Conservation (phyloP, 495 filamentous ascomycete species). For the Lichenothelia convexa region DNA sequence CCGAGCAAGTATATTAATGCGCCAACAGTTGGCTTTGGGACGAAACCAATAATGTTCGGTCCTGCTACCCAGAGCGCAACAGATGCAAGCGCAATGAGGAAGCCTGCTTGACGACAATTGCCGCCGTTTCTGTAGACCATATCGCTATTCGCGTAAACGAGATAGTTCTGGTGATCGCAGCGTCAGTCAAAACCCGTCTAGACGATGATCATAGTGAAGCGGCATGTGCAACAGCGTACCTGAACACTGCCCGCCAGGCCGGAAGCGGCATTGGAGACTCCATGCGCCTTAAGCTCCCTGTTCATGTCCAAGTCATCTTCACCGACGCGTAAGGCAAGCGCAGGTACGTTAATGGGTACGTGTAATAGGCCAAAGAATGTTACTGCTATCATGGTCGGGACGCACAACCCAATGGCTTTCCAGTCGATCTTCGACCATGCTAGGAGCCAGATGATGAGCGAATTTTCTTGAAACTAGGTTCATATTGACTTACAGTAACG, state of each 20-base stretch:
- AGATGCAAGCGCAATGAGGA: slow-evolving; percentile 70
- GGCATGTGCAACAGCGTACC: slow-evolving; percentile 17
- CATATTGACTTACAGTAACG: no score
- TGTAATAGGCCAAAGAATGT: slow-evolving; percentile 96
- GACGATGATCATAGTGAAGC: no score
- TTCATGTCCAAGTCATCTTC: slow-evolving; percentile 85
- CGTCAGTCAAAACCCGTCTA: background rate
- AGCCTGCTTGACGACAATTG: slow-evolving; percentile 63
- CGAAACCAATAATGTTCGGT: slow-evolving; percentile 74
- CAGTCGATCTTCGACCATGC: no score
- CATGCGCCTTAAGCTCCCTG: slow-evolving; percentile 81
- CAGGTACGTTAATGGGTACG: slow-evolving; percentile 94
- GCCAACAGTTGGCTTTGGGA: slow-evolving; percentile 92
- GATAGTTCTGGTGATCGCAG: slow-evolving; percentile 46
- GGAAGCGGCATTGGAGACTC: slow-evolving; percentile 79
- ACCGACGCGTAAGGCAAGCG: slow-evolving; percentile 68
- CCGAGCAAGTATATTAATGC: slow-evolving; percentile 85
- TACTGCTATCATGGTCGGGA: slow-evolving; percentile 91
- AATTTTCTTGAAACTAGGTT: no score
- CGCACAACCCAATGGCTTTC: slow-evolving; percentile 55
- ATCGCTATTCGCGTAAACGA: slow-evolving; percentile 92
- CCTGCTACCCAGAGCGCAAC: slow-evolving; percentile 66
- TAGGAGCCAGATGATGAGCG: no score
- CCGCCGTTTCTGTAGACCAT: slow-evolving; percentile 87
- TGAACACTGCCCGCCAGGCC: slow-evolving; percentile 79